These are phyloP conservation scores for Diutina mesorugosa DNA, from an alignment of 1,139 yeast species.

Conservation along the genomic window DNA sequence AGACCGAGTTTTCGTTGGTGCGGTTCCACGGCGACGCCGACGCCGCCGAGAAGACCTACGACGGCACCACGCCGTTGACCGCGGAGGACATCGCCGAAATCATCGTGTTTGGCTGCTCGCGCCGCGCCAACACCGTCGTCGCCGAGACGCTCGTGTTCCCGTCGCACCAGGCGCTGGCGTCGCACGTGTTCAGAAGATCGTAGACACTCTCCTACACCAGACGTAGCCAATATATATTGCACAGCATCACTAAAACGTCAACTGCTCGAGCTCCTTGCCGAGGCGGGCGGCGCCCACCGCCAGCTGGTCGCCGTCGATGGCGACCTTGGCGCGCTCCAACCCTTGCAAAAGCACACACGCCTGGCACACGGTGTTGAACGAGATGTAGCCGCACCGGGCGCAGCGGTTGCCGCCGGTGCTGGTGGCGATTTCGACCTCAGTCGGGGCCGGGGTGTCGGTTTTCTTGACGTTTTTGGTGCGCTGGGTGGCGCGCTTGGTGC, in stretches of 20 bases:
- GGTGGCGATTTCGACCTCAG: neutral
- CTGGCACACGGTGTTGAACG: constrained; percentile 81
- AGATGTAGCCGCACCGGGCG: constrained; percentile 82
- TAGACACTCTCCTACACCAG: neutral
- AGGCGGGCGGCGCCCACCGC: constrained; percentile 52
- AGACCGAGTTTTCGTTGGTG: constrained; percentile 8
- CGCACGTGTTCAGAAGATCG: constrained; percentile 2
- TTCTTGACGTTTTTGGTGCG: constrained; percentile 17
- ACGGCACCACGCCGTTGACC: constrained; percentile 7
- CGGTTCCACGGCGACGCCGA: constrained; percentile 8
- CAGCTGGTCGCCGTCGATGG: constrained; percentile 35
- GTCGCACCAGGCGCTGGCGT: constrained; percentile 2
- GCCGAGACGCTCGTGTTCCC: constrained; percentile 6
- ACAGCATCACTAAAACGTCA: neutral
- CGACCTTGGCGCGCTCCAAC: constrained; percentile 59
- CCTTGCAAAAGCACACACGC: constrained; percentile 88
- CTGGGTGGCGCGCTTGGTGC: constrained; percentile 22
- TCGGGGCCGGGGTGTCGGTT: constrained; percentile 5
- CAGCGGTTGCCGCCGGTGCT: constrained; percentile 58
- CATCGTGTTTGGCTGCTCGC: constrained; percentile 8
- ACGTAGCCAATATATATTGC: neutral
- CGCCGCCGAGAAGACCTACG: constrained; percentile 7
- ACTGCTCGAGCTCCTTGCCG: neutral
- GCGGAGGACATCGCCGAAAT: constrained; percentile 8
- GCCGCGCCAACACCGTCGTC: constrained; percentile 7